phyloP scores from a whole-genome alignment of 345 rosid species.

The Boechera stricta region DNA sequence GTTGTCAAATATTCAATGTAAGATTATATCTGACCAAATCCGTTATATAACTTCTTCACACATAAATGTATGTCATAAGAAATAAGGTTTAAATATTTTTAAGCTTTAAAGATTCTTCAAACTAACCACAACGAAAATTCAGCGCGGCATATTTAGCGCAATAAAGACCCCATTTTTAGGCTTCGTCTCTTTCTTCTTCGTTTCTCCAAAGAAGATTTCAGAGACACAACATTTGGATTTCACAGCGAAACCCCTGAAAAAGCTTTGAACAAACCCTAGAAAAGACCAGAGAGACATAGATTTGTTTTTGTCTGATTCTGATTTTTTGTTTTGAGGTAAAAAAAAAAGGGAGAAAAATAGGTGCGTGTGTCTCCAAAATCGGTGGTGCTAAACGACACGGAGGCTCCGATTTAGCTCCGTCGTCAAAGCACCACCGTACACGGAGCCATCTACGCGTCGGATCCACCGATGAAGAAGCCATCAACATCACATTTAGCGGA shows the following conservation, averaged over 20 bases:
- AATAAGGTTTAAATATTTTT: too few relatives aligned
- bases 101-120: slow-evolving; percentile 18
- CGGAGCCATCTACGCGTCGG: slow-evolving; percentile 47
- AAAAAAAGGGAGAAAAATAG: slow-evolving; percentile 18
- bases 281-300: background rate
- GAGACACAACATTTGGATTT: slow-evolving; percentile 15
- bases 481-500: slow-evolving; percentile 40
- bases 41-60: background rate
- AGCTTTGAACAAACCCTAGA: slow-evolving; percentile 29
- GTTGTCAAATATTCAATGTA: too few relatives aligned
- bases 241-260: slow-evolving; percentile 33
- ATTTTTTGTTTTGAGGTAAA: background rate
- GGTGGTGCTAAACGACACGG: slow-evolving; percentile 43
- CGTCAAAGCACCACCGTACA: slow-evolving; percentile 46
- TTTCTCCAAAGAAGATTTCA: slow-evolving; percentile 10
- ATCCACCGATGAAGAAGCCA: slow-evolving; percentile 38
- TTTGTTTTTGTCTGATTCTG: background rate
- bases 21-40: background rate
- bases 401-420: slow-evolving; percentile 36
- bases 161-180: slow-evolving; percentile 31
- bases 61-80: too few relatives aligned
- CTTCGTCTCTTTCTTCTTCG: slow-evolving; percentile 22
- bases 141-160: slow-evolving; percentile 39
- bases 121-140: slow-evolving; percentile 36
- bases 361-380: slow-evolving; percentile 49